Conservation (phyloP, 2,329 filamentous ascomycete species). For the Trichoderma sp. region DNA sequence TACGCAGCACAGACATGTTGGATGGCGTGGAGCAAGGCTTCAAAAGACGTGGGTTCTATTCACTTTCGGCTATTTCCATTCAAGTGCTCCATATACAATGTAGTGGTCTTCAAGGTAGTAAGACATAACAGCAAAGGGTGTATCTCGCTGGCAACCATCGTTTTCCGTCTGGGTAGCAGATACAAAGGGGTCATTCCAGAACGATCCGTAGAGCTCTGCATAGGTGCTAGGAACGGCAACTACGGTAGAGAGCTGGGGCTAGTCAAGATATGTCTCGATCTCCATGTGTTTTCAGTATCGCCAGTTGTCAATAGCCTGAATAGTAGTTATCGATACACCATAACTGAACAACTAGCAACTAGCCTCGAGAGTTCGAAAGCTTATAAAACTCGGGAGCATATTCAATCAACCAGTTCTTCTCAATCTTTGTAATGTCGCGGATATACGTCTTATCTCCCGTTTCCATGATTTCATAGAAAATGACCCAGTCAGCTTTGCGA, state of each 20-base stretch:
- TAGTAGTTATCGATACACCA: background rate
- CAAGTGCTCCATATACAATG: background rate
- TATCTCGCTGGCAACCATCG: background rate
- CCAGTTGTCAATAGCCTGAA: background rate
- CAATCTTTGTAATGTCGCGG: slow-evolving; percentile 87
- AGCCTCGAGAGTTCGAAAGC: slow-evolving; percentile 45
- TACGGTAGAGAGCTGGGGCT: background rate
- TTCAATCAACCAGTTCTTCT: slow-evolving; percentile 88
- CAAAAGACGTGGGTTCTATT: background rate
- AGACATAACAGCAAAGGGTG: background rate
- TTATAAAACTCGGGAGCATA: slow-evolving; percentile 84
- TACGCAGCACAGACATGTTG: background rate
- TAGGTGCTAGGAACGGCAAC: background rate
- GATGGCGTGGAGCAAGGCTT: background rate
- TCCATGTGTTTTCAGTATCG: background rate
- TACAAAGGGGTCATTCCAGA: slow-evolving; percentile 12
- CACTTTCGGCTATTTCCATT: slow-evolving; percentile 16
- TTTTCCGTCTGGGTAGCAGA: background rate
- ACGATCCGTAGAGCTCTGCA: slow-evolving; percentile 3
- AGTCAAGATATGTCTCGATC: too few relatives aligned
- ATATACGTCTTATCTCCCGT: slow-evolving; percentile 87
- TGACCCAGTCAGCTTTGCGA: slow-evolving; percentile 92
- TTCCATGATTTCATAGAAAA: slow-evolving; percentile 93
- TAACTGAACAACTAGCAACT: slow-evolving; percentile 14
- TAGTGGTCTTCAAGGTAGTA: background rate